These are phyloP conservation scores for Thalassiosira oceanica DNA, from an alignment of 352 stramenopile genomes.

Conservation along the genomic window DNA sequence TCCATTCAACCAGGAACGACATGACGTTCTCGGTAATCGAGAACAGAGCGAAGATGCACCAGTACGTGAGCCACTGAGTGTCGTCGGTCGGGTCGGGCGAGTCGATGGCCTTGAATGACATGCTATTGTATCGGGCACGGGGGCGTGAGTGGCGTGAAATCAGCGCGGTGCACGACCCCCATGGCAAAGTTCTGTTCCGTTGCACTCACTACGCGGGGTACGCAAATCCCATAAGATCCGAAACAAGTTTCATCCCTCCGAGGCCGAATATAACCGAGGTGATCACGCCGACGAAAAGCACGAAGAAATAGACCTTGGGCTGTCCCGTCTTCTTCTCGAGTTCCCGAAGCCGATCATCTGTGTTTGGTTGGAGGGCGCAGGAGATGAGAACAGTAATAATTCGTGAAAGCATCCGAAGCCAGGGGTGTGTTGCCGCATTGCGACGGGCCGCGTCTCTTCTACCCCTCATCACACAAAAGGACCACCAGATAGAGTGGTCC, in stretches of 20 bases:
- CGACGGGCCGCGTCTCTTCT: no score
- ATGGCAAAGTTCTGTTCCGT: no score
- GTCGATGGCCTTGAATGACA: constrained; percentile 85
- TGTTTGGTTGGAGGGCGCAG: no score
- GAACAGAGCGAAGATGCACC: constrained; percentile 73
- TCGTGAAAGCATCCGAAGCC: no score
- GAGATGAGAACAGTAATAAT: no score
- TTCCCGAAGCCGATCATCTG: constrained; percentile 66
- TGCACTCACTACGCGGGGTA: constrained; percentile 86
- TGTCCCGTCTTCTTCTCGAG: constrained; percentile 73
- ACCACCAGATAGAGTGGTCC: no score
- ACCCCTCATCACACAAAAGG: no score
- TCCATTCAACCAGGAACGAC: constrained; percentile 50
- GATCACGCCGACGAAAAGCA: constrained; percentile 31
- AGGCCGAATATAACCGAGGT: constrained; percentile 55
- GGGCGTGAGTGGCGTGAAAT: no score
- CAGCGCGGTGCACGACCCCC: no score
- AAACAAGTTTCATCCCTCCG: constrained; percentile 78
- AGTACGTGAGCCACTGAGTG: constrained; percentile 81
- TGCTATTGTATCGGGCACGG: no score
- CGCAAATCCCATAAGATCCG: constrained; percentile 79
- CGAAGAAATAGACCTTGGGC: constrained; percentile 72
- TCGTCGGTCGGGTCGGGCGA: constrained; percentile 62
- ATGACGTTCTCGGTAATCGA: constrained; percentile 59
- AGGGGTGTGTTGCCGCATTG: no score